phyloP scores from a whole-genome alignment of 257 asterid genomes.

The Perilla frutescens region DNA sequence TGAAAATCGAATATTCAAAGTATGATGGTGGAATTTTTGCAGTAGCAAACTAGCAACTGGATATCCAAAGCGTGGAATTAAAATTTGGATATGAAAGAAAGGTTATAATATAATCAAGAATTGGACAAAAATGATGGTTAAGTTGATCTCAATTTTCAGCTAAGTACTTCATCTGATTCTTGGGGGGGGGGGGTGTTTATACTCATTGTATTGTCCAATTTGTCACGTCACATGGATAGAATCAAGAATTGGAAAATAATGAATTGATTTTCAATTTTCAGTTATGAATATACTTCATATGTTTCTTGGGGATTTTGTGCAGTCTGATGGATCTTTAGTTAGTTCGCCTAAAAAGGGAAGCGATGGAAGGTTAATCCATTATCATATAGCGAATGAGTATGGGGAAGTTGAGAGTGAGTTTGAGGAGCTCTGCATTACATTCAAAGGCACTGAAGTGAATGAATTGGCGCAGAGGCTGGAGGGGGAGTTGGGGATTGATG shows the following conservation, averaged over 20 bases:
- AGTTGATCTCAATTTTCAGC: neutral
- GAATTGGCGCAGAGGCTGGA: slow-evolving; percentile 63
- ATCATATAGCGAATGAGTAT: slow-evolving; percentile 57
- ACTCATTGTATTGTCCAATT: too few relatives aligned
- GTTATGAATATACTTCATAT: neutral
- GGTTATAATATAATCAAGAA: too few relatives aligned
- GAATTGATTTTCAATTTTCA: neutral
- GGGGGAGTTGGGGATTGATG: slow-evolving; percentile 65
- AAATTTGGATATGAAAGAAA: neutral
- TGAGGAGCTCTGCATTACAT: slow-evolving; percentile 69
- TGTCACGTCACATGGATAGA: neutral
- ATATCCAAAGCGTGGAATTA: neutral
- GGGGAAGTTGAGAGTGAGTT: slow-evolving; percentile 72
- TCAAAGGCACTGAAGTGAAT: slow-evolving; percentile 67
- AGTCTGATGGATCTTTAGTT: slow-evolving; percentile 74
- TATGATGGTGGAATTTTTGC: neutral
- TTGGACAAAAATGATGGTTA: neutral
- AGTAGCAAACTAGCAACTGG: neutral
- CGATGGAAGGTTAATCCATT: slow-evolving; percentile 75
- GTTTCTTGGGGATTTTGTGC: slow-evolving; percentile 34
- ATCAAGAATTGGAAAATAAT: neutral
- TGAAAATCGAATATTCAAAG: slow-evolving; percentile 2
- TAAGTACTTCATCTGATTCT: neutral
- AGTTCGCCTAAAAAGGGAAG: slow-evolving; percentile 67
- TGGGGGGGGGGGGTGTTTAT: neutral